Evolutionary conservation across 441 rosid species (phyloP), one percentile per base, ranked within the genome.

Genomic region (Daphne laureola): DNA sequence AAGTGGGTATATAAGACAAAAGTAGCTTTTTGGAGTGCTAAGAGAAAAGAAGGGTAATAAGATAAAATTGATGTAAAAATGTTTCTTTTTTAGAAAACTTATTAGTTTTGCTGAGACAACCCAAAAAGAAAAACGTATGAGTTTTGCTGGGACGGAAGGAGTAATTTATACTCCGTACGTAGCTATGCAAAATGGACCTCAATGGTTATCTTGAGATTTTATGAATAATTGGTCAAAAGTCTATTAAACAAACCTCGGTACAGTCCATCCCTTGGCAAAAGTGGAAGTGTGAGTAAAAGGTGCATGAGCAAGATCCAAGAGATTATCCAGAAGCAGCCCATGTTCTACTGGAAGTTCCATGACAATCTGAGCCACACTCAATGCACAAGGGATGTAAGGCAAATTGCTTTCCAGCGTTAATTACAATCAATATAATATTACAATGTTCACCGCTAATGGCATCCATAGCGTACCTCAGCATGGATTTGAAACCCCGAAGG

Each of bases 271-370:
- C 78, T 86, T 92, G 62, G 98, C 98, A 54, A 88, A 92, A 18
- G 98, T 92, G 18, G 96, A 84, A 14, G 96, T 92, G 69, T 92
- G 98, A 50, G 96, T 92, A 64, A 88, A 92, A 9, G 98, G 98
- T 41, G 98, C 98, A 54, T 92, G 98, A 1, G 96, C 95, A 23
- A 88, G 94, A 77, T 92, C 98, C 75, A 92, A 70, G 53, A 88
- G 91, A 70, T 92, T 92, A 69, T 88, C 98, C 50, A 92, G 62
- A 63, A 92, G 96, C 49, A 92, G 80, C 14, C 98, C 96, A 36
- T 92, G 98, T 79, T 92, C 96, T 43, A 92, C 95, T 0, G 98
- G 96, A 53, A 92, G 94, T 59, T 92, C 98, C 91, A 92, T 92
- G 61, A 88, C 96, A 53, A 92, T 78, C 96, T 92, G 78, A 42